Conservation (phyloP, 106 monocot species). For the Dendrobium officinale region DNA sequence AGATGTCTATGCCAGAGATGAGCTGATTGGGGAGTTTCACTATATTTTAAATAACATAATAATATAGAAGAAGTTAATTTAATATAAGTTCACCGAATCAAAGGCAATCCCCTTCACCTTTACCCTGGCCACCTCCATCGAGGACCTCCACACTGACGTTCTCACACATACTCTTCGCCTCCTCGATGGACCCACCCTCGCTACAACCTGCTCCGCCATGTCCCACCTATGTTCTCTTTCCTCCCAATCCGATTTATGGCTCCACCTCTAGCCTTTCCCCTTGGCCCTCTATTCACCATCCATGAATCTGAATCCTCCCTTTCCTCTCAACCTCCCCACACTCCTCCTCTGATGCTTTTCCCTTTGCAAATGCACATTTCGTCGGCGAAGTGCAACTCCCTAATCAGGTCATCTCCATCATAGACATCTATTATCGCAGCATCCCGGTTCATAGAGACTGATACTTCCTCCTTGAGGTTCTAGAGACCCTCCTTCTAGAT, state of each 20-base stretch:
- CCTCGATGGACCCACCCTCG: slow-evolving; percentile 57
- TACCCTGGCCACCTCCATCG: slow-evolving; percentile 15
- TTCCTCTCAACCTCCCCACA: slow-evolving; percentile 13
- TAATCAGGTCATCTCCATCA: slow-evolving; percentile 35
- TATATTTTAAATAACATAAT: too few relatives aligned
- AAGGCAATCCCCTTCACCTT: neutral
- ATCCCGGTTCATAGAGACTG: slow-evolving; percentile 42
- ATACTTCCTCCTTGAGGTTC: slow-evolving; percentile 47
- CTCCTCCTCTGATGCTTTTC: slow-evolving; percentile 35
- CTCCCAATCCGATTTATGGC: slow-evolving; percentile 30
- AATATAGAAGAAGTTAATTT: too few relatives aligned
- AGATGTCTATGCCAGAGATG: too few relatives aligned
- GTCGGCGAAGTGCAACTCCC: neutral
- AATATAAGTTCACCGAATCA: neutral
- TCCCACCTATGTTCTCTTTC: slow-evolving; percentile 32
- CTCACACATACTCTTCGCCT: slow-evolving; percentile 28
- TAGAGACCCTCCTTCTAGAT: slow-evolving; percentile 51
- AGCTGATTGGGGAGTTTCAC: too few relatives aligned
- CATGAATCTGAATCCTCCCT: neutral
- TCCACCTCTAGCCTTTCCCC: slow-evolving; percentile 38
- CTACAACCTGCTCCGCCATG: slow-evolving; percentile 38
- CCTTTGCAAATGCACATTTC: too few relatives aligned
- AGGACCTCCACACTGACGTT: slow-evolving; percentile 62
- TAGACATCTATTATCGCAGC: slow-evolving; percentile 44
- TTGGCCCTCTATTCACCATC: slow-evolving; percentile 57